Base-by-base conservation (phyloP, 1,284 basidiomycete species). In the Thelephora terrestris region DNA sequence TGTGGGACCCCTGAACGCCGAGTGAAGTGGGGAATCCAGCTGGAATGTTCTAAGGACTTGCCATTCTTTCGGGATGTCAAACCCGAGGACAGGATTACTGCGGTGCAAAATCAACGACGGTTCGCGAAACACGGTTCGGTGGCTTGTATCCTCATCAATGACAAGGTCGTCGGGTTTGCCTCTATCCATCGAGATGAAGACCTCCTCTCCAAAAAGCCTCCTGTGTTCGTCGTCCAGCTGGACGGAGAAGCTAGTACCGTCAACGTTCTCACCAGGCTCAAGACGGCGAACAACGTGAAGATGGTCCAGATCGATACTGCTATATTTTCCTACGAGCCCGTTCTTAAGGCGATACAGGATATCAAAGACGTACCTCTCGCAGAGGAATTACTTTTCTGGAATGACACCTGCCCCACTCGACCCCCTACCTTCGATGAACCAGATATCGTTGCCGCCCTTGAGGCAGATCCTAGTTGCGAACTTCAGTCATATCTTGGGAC, bases 1-100 rank as follows among this genome's bases (percentile, higher is more conserved):
- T 5, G 74, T 76, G 0, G 69, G 76, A 0, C 59, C 80, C 25
- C 70, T 77, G 4, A 64, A 59, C 7, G 74, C 79, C 0, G 65
- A 78, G 5, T 5, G 85, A 84, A 2, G 86, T 84, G 0, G 85
- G 85, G 55, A 86, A 87, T 70, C 80, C 81, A 49, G 50, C 54
- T 20, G 20, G 1, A n/a, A 37, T 43, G 5, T 29, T 32, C 4
- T 0, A 45, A 63, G 0, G 77, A 79, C 16, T 18, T 21, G 4
- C 2, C 7, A 14, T 12, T 7, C 43, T 46, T 27, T 47, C 18
- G 38, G 36, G 16, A 4, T 23, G n/a, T 14, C 46, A 12, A 17
- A 47, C 50, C 43, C 29, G 43, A 47, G 14, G 47, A 55, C 2
- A 56, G 62, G 12, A 54, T 51, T 54, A 59, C 59, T 5, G 64